Conservation (phyloP, 148 eudicot species). For the Persicaria tinctoria region DNA sequence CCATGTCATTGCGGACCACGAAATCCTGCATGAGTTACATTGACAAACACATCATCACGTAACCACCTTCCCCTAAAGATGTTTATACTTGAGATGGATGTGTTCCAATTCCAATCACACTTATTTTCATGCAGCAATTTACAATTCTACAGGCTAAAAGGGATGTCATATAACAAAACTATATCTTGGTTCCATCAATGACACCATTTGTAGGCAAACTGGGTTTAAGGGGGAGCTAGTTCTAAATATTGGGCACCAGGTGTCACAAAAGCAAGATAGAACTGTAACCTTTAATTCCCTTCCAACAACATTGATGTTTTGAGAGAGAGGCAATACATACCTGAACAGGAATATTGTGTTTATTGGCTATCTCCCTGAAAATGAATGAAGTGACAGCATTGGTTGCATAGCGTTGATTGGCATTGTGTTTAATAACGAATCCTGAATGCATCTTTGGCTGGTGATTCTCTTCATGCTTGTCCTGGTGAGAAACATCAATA, state of each 20-base stretch:
- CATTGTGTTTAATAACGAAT: conserved; percentile 88
- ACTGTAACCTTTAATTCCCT: neutral
- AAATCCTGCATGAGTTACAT: conserved; percentile 50
- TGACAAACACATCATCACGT: neutral
- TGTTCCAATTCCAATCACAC: no score
- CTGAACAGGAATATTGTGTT: conserved; percentile 83
- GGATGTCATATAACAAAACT: neutral
- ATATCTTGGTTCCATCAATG: neutral
- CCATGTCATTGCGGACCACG: conserved; percentile 90
- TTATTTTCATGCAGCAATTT: neutral
- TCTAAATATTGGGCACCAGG: neutral
- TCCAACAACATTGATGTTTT: neutral
- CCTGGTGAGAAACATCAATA: conserved; percentile 33
- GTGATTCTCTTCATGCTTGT: conserved; percentile 96
- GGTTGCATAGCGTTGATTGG: conserved; percentile 98
- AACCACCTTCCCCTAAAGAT: neutral
- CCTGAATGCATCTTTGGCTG: conserved; percentile 97
- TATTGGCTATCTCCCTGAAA: conserved; percentile 76
- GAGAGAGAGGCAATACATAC: conserved; percentile 21
- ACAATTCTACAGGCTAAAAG: neutral
- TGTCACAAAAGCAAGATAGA: neutral
- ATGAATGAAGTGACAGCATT: conserved; percentile 91
- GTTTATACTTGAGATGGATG: neutral
- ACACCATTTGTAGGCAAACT: neutral
- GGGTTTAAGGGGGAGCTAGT: neutral